These are phyloP conservation scores for Tephrocybe sp. DNA, from an alignment of 768 basidiomycete species.

Conservation along the genomic window DNA sequence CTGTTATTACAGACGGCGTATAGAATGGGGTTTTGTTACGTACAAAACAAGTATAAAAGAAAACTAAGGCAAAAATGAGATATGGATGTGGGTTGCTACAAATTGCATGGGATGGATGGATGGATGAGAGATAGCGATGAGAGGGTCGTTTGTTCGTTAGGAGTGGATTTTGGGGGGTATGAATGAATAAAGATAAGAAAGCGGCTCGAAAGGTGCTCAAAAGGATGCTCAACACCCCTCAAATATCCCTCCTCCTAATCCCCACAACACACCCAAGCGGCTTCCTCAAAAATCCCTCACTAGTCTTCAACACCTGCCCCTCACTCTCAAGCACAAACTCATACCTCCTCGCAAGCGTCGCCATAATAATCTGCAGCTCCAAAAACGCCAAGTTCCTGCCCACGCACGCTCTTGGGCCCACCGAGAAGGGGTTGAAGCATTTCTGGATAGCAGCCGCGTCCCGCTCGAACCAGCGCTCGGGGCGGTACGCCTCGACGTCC, in stretches of 20 bases:
- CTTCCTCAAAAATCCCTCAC: conserved; percentile 89
- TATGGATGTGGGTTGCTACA: too few species aligned
- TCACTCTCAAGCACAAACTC: conserved; percentile 67
- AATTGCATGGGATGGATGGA: too few species aligned
- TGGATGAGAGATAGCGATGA: too few species aligned
- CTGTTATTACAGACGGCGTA: too few species aligned
- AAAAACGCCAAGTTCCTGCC: conserved; percentile 80
- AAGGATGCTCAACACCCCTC: not conserved
- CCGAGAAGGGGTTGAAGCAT: conserved; percentile 85
- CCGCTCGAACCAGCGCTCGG: conserved; percentile 84
- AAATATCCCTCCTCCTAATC: conserved; percentile 58
- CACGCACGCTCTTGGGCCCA: conserved; percentile 83
- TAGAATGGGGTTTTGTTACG: too few species aligned
- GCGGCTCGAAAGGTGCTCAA: not conserved
- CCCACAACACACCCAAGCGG: conserved; percentile 74
- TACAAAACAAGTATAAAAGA: too few species aligned
- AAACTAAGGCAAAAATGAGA: too few species aligned
- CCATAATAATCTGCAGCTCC: conserved; percentile 78
- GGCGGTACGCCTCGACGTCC: conserved; percentile 72
- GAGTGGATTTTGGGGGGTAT: too few species aligned
- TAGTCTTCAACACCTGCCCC: conserved; percentile 65
- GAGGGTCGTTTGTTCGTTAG: too few species aligned
- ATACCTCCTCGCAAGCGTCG: conserved; percentile 78
- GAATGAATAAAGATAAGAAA: too few species aligned
- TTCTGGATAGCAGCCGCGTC: conserved; percentile 61